Evolutionary conservation across 345 rosid genomes (phyloP), one percentile per base, ranked within the genome.

Genomic region (Nephelium lappaceum): DNA sequence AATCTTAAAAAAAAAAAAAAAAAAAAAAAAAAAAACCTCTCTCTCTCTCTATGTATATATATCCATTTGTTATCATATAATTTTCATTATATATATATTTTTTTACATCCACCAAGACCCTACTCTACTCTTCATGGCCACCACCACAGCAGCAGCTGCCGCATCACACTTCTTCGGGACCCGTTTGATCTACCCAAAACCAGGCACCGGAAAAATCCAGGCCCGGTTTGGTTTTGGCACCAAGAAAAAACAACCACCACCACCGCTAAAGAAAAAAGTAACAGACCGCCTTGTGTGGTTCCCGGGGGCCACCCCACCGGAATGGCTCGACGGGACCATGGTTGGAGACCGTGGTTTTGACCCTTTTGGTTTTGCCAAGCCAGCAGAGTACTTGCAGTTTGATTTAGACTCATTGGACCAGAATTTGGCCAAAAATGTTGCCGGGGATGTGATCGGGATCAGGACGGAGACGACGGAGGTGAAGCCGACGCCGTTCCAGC

Each of bases 341-440:
- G 85, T 91, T 5, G 96, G 98, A 42, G 98, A 93, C 87, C 86
- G 92, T 25, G 97, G 99, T 41, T 95, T 95, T 49, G 98, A 95
- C 69, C 99, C 99, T 0, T 86, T 93, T 25, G 97, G 96, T 69
- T 60, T 93, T 8, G 94, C 85, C 23, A 95, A 92, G 82, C 99
- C 97, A n/a, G 94, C 88, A 0, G 96, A 95, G 84, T 93, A 95
- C 84, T 85, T 95, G 84, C 98, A 95, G 83, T 95, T 61, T 73
- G 98, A 91, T 60, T 79, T 84, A 51, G 97, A 95, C 77, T 92
- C 90, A 1, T 80, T 93, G 87, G 98, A 92, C 84, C 97, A 95
- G 86, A 95, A 93, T 84, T 79, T 95, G 81, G 93, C 98, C 1
- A 95, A 92, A 93, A 95, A 95, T 71, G 81, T 74, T 74, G 89